phyloP scores from a whole-genome alignment of 805 yeast genomes.

The Candida fluviatilis region DNA sequence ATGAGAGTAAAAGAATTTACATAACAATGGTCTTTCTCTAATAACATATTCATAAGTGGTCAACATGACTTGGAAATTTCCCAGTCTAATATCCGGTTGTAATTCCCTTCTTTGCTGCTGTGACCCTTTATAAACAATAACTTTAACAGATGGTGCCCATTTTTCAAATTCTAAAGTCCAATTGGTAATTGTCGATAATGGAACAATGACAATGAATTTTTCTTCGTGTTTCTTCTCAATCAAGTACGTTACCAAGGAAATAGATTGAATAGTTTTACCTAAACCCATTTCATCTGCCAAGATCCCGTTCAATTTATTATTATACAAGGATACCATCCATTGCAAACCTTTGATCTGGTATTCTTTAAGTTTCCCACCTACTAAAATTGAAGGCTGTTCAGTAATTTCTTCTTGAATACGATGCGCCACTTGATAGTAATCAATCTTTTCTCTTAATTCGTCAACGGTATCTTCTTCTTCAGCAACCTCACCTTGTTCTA shows the following conservation, averaged over 20 bases:
- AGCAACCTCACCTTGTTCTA: slow-evolving; percentile 11
- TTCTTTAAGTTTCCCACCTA: slow-evolving; percentile 78
- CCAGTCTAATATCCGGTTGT: slow-evolving; percentile 59
- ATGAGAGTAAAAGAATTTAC: slow-evolving; percentile 73
- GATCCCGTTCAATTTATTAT: slow-evolving; percentile 59
- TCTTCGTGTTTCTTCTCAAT: slow-evolving; percentile 65
- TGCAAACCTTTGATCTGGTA: slow-evolving; percentile 65
- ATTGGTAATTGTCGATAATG: slow-evolving; percentile 77
- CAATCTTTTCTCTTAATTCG: slow-evolving; percentile 61
- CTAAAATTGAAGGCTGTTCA: slow-evolving; percentile 63
- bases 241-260: slow-evolving; percentile 68
- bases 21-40: slow-evolving; percentile 66
- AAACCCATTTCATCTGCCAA: slow-evolving; percentile 68
- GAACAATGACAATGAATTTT: slow-evolving; percentile 77
- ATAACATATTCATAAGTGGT: slow-evolving; percentile 83
- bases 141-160: slow-evolving; percentile 80
- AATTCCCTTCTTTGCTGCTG: slow-evolving; percentile 66
- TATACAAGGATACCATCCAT: slow-evolving; percentile 64
- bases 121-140: slow-evolving; percentile 73
- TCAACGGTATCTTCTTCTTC: slow-evolving; percentile 40
- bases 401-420: slow-evolving; percentile 61
- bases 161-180: slow-evolving; percentile 85
- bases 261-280: slow-evolving; percentile 72
- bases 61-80: slow-evolving; percentile 70
- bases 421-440: slow-evolving; percentile 82